Base-by-base conservation (phyloP, 768 basidiomycete species). In the Atractiella rhizophila region DNA sequence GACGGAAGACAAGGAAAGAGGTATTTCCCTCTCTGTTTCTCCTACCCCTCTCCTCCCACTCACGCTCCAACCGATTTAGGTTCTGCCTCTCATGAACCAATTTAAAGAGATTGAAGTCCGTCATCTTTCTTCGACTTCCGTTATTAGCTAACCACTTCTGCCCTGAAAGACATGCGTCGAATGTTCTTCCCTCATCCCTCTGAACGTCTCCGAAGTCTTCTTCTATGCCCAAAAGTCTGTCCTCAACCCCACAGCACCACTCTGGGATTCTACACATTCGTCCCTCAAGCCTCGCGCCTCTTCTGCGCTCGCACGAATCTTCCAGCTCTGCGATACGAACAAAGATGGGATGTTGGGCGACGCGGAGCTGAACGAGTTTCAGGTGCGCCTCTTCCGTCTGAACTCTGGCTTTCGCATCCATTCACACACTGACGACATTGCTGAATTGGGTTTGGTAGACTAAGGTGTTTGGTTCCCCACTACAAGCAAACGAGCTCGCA, bases 141-240 rank as follows among this genome's bases (percentile, higher is more conserved):
- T n/a, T n/a, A n/a, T n/a, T n/a, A n/a, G 13, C 31, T 32, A 0
- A 12, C 19, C 6, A 7, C 21, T 25, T 9, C 2, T 12, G 3
- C 19, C 10, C 20, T 11, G 3, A 9, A 49, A 96, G 88, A 94
- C 88, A 30, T 94, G 86, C 53, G 79, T 96, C 24, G 88, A 96
- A 62, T 62, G 60, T 41, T 53, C 52, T 0, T 48, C 54, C 7
- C 27, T 47, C 16, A 28, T 47, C 4, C 45, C 50, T 3, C 37
- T 51, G 33, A 51, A 51, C 50, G 76, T 94, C 43, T 86, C 85
- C 13, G 86, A 88, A 59, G 83, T 96, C 24, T 85, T 96, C 63
- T 94, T 88, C 59, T 94, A 94, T 58, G 88, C 88, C 2, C 86
- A 91, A 60, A 94, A 91, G 56, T 88, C 88, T 11, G 88, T 98